Percentiles rank a stretch among this genome's conserved stretches.
Conservation (phyloP, 768 basidiomycete species). For the Calocybe cyanea region DNA sequence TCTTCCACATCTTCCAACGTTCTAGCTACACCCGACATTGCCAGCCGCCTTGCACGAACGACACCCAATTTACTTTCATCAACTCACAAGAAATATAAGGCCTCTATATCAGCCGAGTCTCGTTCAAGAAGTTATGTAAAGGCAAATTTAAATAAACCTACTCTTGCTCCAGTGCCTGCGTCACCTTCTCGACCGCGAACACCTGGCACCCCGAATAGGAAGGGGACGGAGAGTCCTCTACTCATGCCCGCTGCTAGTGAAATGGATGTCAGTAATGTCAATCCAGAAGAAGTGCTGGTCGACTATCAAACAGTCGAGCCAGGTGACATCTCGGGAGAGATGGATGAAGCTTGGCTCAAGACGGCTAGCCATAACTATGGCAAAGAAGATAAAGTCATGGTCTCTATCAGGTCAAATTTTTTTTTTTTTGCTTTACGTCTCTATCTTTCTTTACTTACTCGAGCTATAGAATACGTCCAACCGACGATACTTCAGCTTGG, state of each 20-base stretch:
- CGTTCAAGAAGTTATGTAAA: conserved; percentile 18
- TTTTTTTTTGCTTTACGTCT: not conserved
- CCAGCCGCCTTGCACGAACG: conserved; percentile 28
- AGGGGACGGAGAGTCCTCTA: conserved; percentile 45
- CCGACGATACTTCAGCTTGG: conserved; percentile 51
- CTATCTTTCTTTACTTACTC: too few species aligned
- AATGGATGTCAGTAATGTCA: conserved; percentile 73
- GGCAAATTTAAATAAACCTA: conserved; percentile 21
- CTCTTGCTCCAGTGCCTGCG: conserved; percentile 37
- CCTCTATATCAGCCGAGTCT: conserved; percentile 47
- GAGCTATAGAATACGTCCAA: conserved; percentile 66
- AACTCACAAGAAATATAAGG: conserved; percentile 67
- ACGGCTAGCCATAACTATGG: conserved; percentile 48
- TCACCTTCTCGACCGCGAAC: conserved; percentile 58
- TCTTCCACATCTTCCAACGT: conserved; percentile 25
- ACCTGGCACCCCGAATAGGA: conserved; percentile 45
- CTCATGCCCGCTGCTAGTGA: conserved; percentile 50
- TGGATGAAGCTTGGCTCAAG: conserved; percentile 46
- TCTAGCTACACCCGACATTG: conserved; percentile 21
- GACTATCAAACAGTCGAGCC: conserved; percentile 71
- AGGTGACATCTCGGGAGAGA: conserved; percentile 51
- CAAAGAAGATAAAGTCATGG: conserved; percentile 83
- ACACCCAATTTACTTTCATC: conserved; percentile 25
- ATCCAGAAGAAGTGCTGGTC: conserved; percentile 72
- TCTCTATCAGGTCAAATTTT: conserved; percentile 65